Evolutionary conservation across 78 protist species (phyloP), one percentile per base, ranked within the genome.

Genomic region (Capsaspora owczarzaki): DNA sequence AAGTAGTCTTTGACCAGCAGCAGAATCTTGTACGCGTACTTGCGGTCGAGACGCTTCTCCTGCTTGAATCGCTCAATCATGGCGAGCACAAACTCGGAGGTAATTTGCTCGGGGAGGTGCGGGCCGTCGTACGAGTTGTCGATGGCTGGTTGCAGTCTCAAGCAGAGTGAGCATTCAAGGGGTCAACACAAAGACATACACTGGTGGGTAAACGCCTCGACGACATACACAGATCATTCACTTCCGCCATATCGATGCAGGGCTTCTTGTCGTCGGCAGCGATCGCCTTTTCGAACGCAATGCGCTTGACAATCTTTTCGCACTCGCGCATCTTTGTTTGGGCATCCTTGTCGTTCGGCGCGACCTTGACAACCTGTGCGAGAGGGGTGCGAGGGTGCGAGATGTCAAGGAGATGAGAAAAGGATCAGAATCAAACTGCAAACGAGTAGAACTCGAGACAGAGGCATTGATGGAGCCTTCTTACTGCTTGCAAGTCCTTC

Each of bases 251-350:
- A 49, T 86, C 61, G 35, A 49, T 82, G 5, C 20, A 0, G 8
- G 81, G 2, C 68, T 61, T 81, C 23, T 82, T 78, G 40, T 82
- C 78, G 3, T 74, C 61, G 40, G 76, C 47, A 5, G 79, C 71
- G 44, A 91, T 95, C 23, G 96, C 98, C 40, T 81, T 81, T 53
- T 79, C 91, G 56, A 95, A 95, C 20, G 84, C 84, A 16, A 83
- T 78, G 35, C 78, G 85, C 38, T 76, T 79, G 23, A 89, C 85
- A 40, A 92, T 81, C 80, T 79, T 86, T n/a, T 80, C 87, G 35
- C 89, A 82, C 27, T 83, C 80, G 33, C 85, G 87, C 38, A 85
- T 51, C 84, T 95, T 92, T 49, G 38, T 23, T 74, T 74, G 44
- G 20, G 93, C 95, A 8, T 85, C 90, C n/a, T 61, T 29, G 60